These are phyloP conservation scores for Conticribra guillardii DNA, from an alignment of 108 stramenopile genomes.

Conservation along the genomic window DNA sequence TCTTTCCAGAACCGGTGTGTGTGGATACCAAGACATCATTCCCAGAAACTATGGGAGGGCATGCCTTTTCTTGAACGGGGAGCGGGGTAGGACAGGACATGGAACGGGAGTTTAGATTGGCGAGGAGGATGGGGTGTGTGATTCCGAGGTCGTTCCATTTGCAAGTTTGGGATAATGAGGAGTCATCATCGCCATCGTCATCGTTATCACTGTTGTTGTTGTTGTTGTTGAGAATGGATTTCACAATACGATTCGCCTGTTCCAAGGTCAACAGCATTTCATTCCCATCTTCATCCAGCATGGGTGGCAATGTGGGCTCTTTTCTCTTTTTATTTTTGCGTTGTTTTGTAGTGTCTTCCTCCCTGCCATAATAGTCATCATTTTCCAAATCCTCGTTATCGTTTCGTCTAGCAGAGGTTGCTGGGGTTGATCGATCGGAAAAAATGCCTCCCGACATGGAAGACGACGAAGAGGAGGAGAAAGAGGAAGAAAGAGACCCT, in stretches of 20 bases:
- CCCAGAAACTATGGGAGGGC: constrained; percentile 63
- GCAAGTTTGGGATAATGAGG: background rate
- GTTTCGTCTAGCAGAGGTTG: background rate
- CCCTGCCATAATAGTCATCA: background rate
- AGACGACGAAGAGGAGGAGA: constrained; percentile 1
- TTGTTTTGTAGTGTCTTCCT: background rate
- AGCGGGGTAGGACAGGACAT: constrained; percentile 73
- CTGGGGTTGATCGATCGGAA: constrained; percentile 42
- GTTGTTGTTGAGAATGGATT: constrained; percentile 40
- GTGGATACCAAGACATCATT: constrained; percentile 82
- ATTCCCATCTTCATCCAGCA: constrained; percentile 69
- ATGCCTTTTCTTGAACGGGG: constrained; percentile 73
- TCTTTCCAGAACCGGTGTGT: constrained; percentile 89
- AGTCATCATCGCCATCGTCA: background rate
- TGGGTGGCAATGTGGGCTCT: constrained; percentile 22
- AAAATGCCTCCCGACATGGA: constrained; percentile 48
- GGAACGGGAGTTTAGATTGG: constrained; percentile 54
- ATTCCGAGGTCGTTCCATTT: constrained; percentile 79
- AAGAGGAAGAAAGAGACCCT: constrained; percentile 30
- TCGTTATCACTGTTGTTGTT: constrained; percentile 7
- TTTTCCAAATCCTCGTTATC: background rate
- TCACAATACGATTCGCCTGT: constrained; percentile 62
- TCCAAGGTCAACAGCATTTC: constrained; percentile 65
- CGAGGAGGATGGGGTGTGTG: constrained; percentile 52
- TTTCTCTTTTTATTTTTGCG: constrained; percentile 33